Base-by-base conservation (phyloP, 352 stramenopile species). In the Thalassiosira mediterranea region DNA sequence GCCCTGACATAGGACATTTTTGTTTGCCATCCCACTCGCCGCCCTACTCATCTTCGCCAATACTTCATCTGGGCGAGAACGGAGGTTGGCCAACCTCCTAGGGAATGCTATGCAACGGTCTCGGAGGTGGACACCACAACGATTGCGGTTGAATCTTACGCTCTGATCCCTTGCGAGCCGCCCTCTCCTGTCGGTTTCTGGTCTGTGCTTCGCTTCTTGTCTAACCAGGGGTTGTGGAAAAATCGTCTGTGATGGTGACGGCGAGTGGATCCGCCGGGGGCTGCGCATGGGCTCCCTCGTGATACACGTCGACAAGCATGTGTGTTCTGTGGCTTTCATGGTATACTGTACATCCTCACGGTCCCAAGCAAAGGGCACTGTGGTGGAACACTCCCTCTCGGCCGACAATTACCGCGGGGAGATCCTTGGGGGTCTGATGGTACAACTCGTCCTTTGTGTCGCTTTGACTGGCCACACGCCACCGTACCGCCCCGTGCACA, bases 381-480 rank as follows among this genome's bases (percentile, higher is more conserved):
- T 26, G 38, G 38, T 26, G 2, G 57, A 54, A 8, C 0, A 40
- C 17, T 54, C 40, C 11, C 0, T 11, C 8, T 15, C n/a, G 1
- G 54, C 54, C n/a, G 8, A 26, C 10, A 63, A 63, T 32, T 63
- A 63, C n/a, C 54, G 54, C 3, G 54, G 54, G 2, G 57, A 54
- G 25, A 66, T 66, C 11, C 42, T 66, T 21, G 57, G 57, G 0
- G 57, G 25, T 10, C 53, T 66, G 4, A 10, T 40, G 0, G 31
- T 42, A 13, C 54, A 68, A 28, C 47, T 68, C 5, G 21, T 68
- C 7, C 32, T 68, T 7, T n/a, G n/a, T n/a, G n/a, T n/a, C n/a
- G n/a, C n/a, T n/a, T n/a, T n/a, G n/a, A n/a, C n/a, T n/a, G n/a
- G n/a, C n/a, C n/a, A n/a, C n/a, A n/a, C n/a, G n/a, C n/a, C 34